These are phyloP conservation scores for Millerago galiae DNA, from an alignment of 805 yeast species.

Conservation along the genomic window DNA sequence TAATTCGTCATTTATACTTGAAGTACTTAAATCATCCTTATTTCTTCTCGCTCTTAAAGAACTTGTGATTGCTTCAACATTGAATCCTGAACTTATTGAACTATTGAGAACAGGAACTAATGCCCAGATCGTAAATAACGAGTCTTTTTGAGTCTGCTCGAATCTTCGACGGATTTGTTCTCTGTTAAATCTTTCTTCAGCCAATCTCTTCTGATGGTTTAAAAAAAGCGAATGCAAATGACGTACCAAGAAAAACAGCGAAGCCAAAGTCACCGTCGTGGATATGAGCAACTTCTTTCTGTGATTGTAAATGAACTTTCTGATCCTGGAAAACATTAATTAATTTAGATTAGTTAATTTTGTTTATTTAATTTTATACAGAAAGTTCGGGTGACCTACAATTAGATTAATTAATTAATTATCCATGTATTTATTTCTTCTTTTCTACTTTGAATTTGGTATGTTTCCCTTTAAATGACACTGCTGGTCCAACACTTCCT, in stretches of 20 bases:
- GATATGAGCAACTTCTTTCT: constrained; percentile 30
- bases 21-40: constrained; percentile 9
- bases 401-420: no score
- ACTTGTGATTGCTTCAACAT: constrained; percentile 68
- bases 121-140: constrained; percentile 76
- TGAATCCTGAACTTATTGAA: constrained; percentile 54
- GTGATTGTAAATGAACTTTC: constrained; percentile 33
- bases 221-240: constrained; percentile 38
- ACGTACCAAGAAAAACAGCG: constrained; percentile 36
- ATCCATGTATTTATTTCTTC: no score
- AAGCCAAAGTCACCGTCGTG: constrained; percentile 24
- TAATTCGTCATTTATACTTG: neutral
- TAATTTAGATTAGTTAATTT: constrained; percentile 18
- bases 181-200: constrained; percentile 52
- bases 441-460: constrained; percentile 33
- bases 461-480: constrained; percentile 48
- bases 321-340: constrained; percentile 4
- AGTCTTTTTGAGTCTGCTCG: constrained; percentile 88
- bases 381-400: neutral
- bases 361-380: neutral
- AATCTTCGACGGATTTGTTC: constrained; percentile 77
- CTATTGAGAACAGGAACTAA: constrained; percentile 69
- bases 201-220: constrained; percentile 44
- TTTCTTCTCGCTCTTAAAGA: constrained; percentile 59
- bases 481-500: constrained; percentile 36